Evolutionary conservation across 2,329 filamentous ascomycete genomes (phyloP), one percentile per base, ranked within the genome.

Genomic region (Didymella sp.): DNA sequence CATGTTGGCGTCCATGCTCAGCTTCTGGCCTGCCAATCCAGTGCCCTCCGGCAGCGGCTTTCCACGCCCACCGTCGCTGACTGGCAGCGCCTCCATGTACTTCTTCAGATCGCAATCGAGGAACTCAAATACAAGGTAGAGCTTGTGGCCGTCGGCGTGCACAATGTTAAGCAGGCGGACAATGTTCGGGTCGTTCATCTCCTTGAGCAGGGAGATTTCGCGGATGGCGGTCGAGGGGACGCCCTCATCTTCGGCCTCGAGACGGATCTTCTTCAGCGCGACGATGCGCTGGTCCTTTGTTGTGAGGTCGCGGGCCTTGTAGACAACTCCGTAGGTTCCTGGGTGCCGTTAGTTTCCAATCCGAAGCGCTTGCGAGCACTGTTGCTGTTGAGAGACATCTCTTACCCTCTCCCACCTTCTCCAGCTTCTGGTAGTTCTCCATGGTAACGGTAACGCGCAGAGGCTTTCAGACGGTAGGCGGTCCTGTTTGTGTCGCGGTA

Each of bases 361-460:
- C 7, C 22, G 2, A 7, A 8, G 7, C 9, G 6, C 6, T 3
- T 11, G 21, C 31, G 12, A 9, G 17, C 27, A 21, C 6, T 24
- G 21, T 12, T 12, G 21, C 12, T 31, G 35, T 27, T 47, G 27
- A 25, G 17, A 21, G n/a, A 13, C 3, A 13, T 33, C 17, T 17
- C 67, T 70, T 80, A 95, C 92, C 92, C 86, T 96, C 92, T 78
- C 92, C 92, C 72, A 96, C 92, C 84, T 96, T 96, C 82, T 96
- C 92, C 73, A 96, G 85, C 81, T 96, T 96, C 80, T 96, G 91
- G 78, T 96, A 96, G 80, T 96, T 96, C 79, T 96, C 92, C 92
- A 96, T 96, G 66, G 59, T 76, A 51, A 55, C 43, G 47, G 46
- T 46, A 22, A 58, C 44, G 45, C 50, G 56, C 54, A 61, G 46